Evolutionary conservation across 306 rosid species (phyloP), one percentile per base, ranked within the genome.

Genomic region (Acacia crassicarpa): DNA sequence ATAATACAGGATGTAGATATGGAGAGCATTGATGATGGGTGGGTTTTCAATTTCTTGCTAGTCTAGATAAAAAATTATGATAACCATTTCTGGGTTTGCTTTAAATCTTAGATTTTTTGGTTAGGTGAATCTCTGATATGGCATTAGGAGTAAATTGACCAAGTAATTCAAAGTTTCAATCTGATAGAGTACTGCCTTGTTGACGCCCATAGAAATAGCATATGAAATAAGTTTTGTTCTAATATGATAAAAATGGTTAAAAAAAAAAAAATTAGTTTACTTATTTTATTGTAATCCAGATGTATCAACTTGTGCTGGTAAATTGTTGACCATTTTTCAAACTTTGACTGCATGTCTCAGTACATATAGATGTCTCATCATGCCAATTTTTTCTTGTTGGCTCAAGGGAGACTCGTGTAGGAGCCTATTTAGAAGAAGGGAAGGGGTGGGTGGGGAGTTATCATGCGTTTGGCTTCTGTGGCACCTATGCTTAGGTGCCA

Each of bases 11-110:
- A 96, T 77, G 46, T 96, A 62, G 89, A 92, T 87, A 85, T 94
- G 84, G 97, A 89, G 69, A 84, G 89, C 71, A 87, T 96, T 2
- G 97, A 92, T 65, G 91, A 96, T 79, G 97, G 98, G 99, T 96
- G 79, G 88, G 95, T 88, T 86, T 80, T 67, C 58, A 48, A 76
- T 43, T 25, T 44, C 61, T 49, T 0, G 25, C 23, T 79, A 74
- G 44, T 23, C 19, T 30, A 17, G 32, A 54, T 22, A 30, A 59
- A 40, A 75, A 25, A 6, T 70, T 70, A 69, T 69, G 7, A 43
- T 22, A 11, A 43, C 32, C 35, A 69, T 69, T 69, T 69, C 20
- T 69, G 54, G 74, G 53, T 15, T 40, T 41, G 53, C 61, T 35
- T 51, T 40, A 78, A 33, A 74, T 53, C 73, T 80, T 9, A 46